These are phyloP conservation scores for Colletotrichum agaves DNA, from an alignment of 2,329 filamentous ascomycete species.

Conservation along the genomic window DNA sequence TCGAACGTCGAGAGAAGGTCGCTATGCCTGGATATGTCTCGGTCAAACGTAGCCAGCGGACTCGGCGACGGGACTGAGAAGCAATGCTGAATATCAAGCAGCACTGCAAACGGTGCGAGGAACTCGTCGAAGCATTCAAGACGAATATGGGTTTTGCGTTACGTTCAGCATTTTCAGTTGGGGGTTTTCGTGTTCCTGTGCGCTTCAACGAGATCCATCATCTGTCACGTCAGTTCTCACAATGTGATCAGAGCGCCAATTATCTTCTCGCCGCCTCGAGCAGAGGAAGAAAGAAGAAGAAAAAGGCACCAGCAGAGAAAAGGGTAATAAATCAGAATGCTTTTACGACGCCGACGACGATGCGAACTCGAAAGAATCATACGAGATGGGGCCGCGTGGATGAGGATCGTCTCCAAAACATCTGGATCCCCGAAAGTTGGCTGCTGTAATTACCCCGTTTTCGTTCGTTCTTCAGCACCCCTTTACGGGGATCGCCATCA, in stretches of 20 bases:
- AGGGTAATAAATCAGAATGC: constrained; percentile 48
- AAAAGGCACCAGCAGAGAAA: constrained; percentile 48
- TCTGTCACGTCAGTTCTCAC: background rate
- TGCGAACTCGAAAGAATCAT: constrained; percentile 54
- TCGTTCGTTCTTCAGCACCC: constrained; percentile 45
- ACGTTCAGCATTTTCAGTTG: constrained; percentile 47
- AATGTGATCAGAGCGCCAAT: constrained; percentile 40
- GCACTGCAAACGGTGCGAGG: background rate
- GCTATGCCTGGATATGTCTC: no score
- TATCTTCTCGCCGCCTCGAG: constrained; percentile 48
- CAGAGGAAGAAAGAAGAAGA: constrained; percentile 47
- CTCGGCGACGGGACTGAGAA: background rate
- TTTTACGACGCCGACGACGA: constrained; percentile 47
- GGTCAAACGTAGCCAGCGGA: no score
- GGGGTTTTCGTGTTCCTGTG: background rate
- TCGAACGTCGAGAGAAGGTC: no score
- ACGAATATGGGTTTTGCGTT: background rate
- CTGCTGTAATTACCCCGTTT: constrained; percentile 44
- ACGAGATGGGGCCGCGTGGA: constrained; percentile 51
- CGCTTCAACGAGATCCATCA: background rate
- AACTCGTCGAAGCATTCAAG: background rate
- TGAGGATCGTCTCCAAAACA: constrained; percentile 44
- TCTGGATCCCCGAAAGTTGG: constrained; percentile 43
- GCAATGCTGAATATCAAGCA: background rate
- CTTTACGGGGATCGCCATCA: constrained; percentile 57